Evolutionary conservation across 2,329 filamentous ascomycete species (phyloP).

Genomic region (Akanthomyces lecanii): DNA sequence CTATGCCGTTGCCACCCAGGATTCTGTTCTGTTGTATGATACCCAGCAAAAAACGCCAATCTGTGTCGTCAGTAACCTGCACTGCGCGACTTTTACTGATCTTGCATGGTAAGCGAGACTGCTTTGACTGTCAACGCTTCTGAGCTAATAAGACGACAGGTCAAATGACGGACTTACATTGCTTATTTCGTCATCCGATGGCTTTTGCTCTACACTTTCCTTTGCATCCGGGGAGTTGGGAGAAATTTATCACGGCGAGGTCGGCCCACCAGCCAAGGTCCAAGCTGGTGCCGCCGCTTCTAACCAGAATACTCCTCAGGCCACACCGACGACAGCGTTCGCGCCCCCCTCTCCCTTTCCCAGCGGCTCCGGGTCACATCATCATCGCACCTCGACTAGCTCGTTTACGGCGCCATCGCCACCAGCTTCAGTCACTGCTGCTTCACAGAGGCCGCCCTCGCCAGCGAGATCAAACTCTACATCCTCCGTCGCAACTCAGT

Average conservation of each 20-base stretch:
- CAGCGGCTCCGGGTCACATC: constrained; percentile 39
- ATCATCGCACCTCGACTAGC: constrained; percentile 56
- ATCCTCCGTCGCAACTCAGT: constrained; percentile 70
- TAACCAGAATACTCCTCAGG: constrained; percentile 62
- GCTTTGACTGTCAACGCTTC: not conserved
- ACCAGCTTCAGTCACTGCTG: constrained; percentile 51
- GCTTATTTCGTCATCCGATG: constrained; percentile 95
- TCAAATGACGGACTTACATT: constrained; percentile 54
- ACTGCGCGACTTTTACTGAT: constrained; percentile 96
- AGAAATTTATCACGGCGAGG: constrained; percentile 68
- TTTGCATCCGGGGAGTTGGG: constrained; percentile 83
- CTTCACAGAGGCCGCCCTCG: constrained; percentile 65
- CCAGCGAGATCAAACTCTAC: constrained; percentile 82
- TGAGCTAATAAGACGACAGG: constrained; percentile 34
- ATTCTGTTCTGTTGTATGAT: constrained; percentile 91
- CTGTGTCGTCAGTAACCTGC: constrained; percentile 92
- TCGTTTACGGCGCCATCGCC: constrained; percentile 56
- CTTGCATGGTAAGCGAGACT: constrained; percentile 71
- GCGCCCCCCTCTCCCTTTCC: constrained; percentile 58
- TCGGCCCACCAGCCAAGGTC: constrained; percentile 42
- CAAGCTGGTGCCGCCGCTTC: constrained; percentile 44
- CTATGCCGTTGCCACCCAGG: constrained; percentile 95
- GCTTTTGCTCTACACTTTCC: constrained; percentile 89
- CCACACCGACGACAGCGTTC: constrained; percentile 63
- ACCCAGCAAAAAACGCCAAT: constrained; percentile 94